Evolutionary conservation across 169 alveolate species (phyloP), one percentile per base, ranked within the genome.

Genomic region (Plasmodium ovale): DNA sequence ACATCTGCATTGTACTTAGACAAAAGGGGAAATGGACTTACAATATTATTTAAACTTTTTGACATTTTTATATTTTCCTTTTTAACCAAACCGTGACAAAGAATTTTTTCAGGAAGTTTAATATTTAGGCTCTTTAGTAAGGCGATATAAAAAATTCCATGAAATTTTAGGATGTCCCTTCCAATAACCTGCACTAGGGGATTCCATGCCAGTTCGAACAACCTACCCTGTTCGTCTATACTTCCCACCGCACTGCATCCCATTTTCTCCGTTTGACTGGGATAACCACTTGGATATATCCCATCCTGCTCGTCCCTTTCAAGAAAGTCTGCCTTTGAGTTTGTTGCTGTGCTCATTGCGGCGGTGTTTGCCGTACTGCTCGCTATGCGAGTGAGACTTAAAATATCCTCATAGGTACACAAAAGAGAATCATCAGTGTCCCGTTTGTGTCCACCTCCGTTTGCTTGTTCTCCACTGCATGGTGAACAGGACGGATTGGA

Each of bases 101-200:
- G 25, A 21, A 97, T 89, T 72, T 87, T 67, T 42, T 82, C 67
- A 2, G 97, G 97, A 3, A 92, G 65, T 33, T 94, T 82, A 49
- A 91, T n/a, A 16, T 89, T 95, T 5, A 92, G 72, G 3, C 97
- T 92, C 64, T 79, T 69, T 29, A 96, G 74, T 29, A 97, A 92
- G 2, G 97, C 94, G 0, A 98, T 97, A 97, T 98, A 97, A 74
- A 94, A 87, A 4, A 96, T 77, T 0, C 96, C 93, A 88, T 95
- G 98, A 82, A 97, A 97, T 51, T 95, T 94, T 35, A 96, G 84
- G 9, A 97, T 97, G 69, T 97, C 99, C 92, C 95, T 97, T 12
- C 99, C 99, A 2, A 97, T 92, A 0, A 97, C 88, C 82, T 95
- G 97, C 19, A 94, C 84, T 67, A 87, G 64, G 6, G 94, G 92